Base-by-base conservation (phyloP, 306 rosid genomes). In the Inga oerstediana region DNA sequence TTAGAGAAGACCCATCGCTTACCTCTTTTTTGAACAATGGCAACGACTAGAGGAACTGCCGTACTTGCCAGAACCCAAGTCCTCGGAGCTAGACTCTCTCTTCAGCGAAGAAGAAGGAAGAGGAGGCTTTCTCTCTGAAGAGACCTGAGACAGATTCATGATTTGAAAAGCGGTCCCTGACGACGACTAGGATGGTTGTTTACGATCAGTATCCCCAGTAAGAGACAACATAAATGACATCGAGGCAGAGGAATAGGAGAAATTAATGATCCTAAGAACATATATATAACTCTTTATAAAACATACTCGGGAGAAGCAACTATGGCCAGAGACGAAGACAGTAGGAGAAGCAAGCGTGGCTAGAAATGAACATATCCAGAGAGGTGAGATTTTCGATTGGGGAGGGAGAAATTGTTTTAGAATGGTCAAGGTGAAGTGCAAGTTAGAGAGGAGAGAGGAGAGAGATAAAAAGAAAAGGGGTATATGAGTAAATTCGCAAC, bases 11-110 rank as follows among this genome's bases (percentile, higher is more conserved):
- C 34, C 77, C 34, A n/a, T 49, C 64, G 35, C 37, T 13, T 13
- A 93, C 98, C 94, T 93, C 81, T 93, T 94, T 85, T 94, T 94
- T 4, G 97, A 89, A 82, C 98, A 94, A 87, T 92, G 95, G 78
- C 96, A 93, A 16, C 94, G 91, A 41, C 90, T 82, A 32, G 93
- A 89, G 77, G 98, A 89, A 52, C 87, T 88, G 4, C 85, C 89
- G 70, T 97, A 94, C 87, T 89, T 94, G 15, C 90, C 93, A 72
- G 97, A 87, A 10, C 93, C 91, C 72, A 92, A 48, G 54, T 74
- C 89, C 3, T 92, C 97, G 59, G 92, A 90, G 92, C 89, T 88
- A 43, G 97, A 94, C 93, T 94, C 92, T 67, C 97, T 84, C 88
- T 92, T 94, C 84, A 92, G 52, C 16, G 97, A 90, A 43, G 97